phyloP scores from a whole-genome alignment of 2,329 filamentous ascomycete genomes.

The Myriosclerotinia curreyana region DNA sequence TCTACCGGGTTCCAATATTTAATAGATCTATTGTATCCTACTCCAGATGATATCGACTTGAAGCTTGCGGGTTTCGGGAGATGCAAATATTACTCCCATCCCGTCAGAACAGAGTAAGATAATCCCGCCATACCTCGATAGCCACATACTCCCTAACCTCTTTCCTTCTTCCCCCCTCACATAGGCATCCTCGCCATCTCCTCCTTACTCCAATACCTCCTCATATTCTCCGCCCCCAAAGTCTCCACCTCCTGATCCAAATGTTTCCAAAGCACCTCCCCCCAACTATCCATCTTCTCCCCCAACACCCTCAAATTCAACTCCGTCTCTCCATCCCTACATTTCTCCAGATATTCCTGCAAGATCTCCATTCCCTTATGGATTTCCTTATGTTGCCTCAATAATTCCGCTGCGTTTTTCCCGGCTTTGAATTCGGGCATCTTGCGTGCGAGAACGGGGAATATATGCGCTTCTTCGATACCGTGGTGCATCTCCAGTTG shows the following conservation, averaged over 20 bases:
- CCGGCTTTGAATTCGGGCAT: slow-evolving; percentile 70
- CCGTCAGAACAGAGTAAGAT: neutral
- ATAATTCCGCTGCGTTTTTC: slow-evolving; percentile 56
- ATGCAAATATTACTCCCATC: neutral
- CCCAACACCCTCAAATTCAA: slow-evolving; percentile 59
- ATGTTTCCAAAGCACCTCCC: slow-evolving; percentile 75
- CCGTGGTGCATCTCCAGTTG: slow-evolving; percentile 74
- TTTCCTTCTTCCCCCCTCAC: slow-evolving; percentile 41
- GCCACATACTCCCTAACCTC: neutral
- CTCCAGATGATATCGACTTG: neutral
- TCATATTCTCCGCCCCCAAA: slow-evolving; percentile 83
- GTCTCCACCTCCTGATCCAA: slow-evolving; percentile 79
- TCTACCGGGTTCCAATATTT: neutral
- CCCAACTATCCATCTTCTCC: slow-evolving; percentile 73
- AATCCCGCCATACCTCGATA: neutral
- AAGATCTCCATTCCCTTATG: slow-evolving; percentile 71
- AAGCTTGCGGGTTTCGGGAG: neutral
- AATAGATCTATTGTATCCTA: neutral
- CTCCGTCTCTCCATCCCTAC: slow-evolving; percentile 59
- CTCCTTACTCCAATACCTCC: slow-evolving; percentile 72
- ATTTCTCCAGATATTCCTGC: slow-evolving; percentile 61
- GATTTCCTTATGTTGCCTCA: slow-evolving; percentile 75
- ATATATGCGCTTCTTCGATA: slow-evolving; percentile 80
- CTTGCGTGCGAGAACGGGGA: slow-evolving; percentile 69
- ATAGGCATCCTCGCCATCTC: slow-evolving; percentile 72